Evolutionary conservation across 148 eudicot species (phyloP).

Genomic region (Cornus suecica): DNA sequence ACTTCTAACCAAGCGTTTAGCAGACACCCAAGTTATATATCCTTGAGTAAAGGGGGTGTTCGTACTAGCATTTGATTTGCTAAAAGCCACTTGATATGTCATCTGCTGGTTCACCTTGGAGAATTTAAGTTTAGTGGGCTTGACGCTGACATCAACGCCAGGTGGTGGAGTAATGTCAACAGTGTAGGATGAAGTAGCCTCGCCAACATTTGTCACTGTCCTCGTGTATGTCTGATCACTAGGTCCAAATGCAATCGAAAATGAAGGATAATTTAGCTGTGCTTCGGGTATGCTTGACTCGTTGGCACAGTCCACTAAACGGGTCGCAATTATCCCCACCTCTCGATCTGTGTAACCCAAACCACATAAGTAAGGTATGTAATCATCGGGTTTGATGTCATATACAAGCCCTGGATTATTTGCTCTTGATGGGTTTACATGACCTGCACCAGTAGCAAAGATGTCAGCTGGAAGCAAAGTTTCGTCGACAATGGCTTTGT

Average conservation of each 20-base stretch:
- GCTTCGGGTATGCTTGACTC: constrained; percentile 17
- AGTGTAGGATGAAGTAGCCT: constrained; percentile 14
- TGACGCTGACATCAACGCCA: constrained; percentile 15
- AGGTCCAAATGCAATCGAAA: constrained; percentile 12
- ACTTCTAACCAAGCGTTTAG: constrained; percentile 18
- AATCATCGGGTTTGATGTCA: constrained; percentile 18
- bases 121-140: constrained; percentile 14
- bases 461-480: constrained; percentile 13
- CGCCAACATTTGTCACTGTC: constrained; percentile 34
- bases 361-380: constrained; percentile 20
- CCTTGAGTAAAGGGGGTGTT: constrained; percentile 10
- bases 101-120: constrained; percentile 16
- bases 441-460: constrained; percentile 27
- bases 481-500: constrained; percentile 19
- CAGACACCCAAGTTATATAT: constrained; percentile 11
- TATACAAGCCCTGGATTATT: constrained; percentile 26
- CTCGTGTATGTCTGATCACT: constrained; percentile 17
- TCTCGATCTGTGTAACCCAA: constrained; percentile 18
- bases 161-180: constrained; percentile 12
- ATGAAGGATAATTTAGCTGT: constrained; percentile 28
- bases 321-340: neutral
- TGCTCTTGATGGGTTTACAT: constrained; percentile 29
- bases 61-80: neutral
- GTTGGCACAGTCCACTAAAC: constrained; percentile 17
- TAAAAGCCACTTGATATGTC: constrained; percentile 18